Conservation (phyloP, 2,329 filamentous ascomycete genomes). For the Monilinia vaccinii-corymbosi region DNA sequence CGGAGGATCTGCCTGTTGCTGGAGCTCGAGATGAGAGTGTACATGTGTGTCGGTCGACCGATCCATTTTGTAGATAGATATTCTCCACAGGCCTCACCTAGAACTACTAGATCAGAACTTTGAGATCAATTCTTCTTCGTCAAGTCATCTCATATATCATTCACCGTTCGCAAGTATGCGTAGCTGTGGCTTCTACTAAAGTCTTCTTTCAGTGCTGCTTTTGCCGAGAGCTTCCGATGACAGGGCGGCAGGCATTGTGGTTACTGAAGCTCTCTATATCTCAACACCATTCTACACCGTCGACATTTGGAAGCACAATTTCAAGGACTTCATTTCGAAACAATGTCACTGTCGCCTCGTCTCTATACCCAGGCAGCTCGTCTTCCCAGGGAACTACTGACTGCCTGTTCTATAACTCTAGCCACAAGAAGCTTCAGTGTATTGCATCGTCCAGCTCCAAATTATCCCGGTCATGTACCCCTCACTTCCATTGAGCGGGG, state of each 20-base stretch:
- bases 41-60: background rate
- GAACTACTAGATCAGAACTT: background rate
- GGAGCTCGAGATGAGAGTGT: background rate
- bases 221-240: background rate
- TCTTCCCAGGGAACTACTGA: constrained; percentile 23
- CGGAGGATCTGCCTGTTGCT: background rate
- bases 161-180: background rate
- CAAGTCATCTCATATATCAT: background rate
- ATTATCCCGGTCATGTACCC: constrained; percentile 66
- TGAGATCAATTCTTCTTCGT: background rate
- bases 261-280: background rate
- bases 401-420: constrained; percentile 20
- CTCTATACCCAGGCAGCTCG: constrained; percentile 11
- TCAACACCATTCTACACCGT: background rate
- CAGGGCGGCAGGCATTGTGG: background rate
- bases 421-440: constrained; percentile 57
- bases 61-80: background rate
- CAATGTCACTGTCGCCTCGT: constrained; percentile 23
- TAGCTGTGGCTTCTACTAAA: background rate
- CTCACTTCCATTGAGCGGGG: constrained; percentile 70
- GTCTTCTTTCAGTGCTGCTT: constrained; percentile 3
- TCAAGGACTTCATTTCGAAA: background rate
- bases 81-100: constrained; percentile 1
- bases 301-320: background rate
- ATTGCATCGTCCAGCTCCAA: constrained; percentile 59